phyloP scores from a whole-genome alignment of 2,329 filamentous ascomycete species.

The Pseudogymnoascus sp. region DNA sequence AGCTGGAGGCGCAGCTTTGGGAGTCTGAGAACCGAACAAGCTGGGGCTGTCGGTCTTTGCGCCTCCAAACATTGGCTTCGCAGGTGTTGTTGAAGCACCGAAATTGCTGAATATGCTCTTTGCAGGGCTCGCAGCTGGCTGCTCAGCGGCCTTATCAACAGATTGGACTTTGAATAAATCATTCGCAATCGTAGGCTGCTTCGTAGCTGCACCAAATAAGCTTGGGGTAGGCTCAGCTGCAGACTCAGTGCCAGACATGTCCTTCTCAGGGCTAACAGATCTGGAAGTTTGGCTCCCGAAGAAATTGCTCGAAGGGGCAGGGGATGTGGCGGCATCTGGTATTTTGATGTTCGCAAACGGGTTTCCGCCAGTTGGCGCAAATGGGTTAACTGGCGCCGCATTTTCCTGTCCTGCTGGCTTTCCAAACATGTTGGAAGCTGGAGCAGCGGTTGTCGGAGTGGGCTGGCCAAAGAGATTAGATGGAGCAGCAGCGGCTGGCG shows the following conservation, averaged over 20 bases:
- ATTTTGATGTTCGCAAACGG: neutral
- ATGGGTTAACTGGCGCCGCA: neutral
- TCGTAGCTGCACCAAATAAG: neutral
- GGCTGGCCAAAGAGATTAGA: neutral
- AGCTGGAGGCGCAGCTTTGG: neutral
- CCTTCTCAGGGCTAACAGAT: conserved; percentile 10
- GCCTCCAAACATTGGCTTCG: neutral
- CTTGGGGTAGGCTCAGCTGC: neutral
- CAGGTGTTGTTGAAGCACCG: neutral
- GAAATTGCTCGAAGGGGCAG: conserved; percentile 5
- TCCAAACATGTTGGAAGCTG: conserved; percentile 7
- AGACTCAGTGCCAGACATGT: neutral
- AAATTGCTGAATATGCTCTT: conserved; percentile 10
- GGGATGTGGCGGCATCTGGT: neutral
- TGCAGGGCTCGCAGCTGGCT: neutral
- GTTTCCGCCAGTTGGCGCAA: neutral
- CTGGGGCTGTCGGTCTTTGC: neutral
- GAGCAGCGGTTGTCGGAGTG: neutral
- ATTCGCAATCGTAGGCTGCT: neutral
- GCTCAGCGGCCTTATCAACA: neutral
- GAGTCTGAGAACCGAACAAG: conserved; percentile 1
- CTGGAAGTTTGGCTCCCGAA: neutral
- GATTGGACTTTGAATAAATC: neutral
- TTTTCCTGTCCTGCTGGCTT: neutral
- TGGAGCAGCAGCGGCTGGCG: neutral